Base-by-base conservation (phyloP, 2,329 filamentous ascomycete species). In the Plenodomus lindquistii region DNA sequence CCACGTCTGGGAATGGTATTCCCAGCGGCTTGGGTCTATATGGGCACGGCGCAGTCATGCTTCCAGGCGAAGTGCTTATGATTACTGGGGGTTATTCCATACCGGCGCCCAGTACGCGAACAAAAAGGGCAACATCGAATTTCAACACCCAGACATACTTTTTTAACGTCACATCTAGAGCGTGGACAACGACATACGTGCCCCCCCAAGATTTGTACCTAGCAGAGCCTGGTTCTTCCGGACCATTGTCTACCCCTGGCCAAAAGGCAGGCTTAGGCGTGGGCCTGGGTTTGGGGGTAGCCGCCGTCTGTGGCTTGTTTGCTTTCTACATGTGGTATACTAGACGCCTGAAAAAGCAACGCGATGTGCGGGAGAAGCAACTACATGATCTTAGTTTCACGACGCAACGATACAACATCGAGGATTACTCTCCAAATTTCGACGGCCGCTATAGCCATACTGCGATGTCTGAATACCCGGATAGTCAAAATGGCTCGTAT, bases 31-130 rank as follows among this genome's bases (percentile, higher is more conserved):
- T 71, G 7, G 83, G 83, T 1, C 70, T 86, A 3, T 86, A 83
- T 62, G 84, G 84, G 2, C 84, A 86, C 60, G 84, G 80, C 7
- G 82, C 82, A 10, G 73, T 76, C 4, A 82, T 86, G 79, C 78
- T 86, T 15, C 79, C 82, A 5, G 84, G 83, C 4, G 78, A 76
- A 38, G 73, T 86, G 5, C 81, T 86, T 79, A 82, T 86, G 79
- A 70, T 86, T 17, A 74, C 75, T 11, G 84, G 84, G 5, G 84
- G 84, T 1, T 84, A 83, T 59, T 66, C 67, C 0, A 85, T 85
- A 40, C 59, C 77, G 2, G 52, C 70, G 18, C 59, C 67, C 3
- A 57, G 60, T 1, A 70, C 73, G 1, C 66, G 63, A 35, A 55
- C 65, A 19, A 63, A 66, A 37, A 76, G 78, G 39, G 70, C 69